Base-by-base conservation (phyloP, 2,329 filamentous ascomycete genomes). In the Plenodomus tracheiphilus region DNA sequence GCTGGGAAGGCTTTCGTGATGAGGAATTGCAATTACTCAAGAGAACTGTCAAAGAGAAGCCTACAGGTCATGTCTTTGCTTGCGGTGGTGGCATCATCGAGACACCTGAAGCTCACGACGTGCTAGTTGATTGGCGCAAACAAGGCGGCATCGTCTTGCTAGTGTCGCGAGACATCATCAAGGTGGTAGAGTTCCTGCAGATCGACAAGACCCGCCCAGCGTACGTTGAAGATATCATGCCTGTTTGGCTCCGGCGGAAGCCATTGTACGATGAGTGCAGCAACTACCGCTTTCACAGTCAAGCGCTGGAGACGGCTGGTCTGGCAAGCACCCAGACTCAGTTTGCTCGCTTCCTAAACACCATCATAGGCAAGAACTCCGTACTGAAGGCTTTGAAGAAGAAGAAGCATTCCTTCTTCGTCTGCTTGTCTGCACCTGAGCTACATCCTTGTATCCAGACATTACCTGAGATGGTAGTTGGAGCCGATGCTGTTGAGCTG, bases 81-180 rank as follows among this genome's bases (percentile, higher is more conserved):
- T 97, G 93, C 59, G 94, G 94, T 44, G 94, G 94, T 37, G 94
- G 94, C 22, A 83, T 99, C 22, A 92, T 99, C 10, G 94, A 99
- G 71, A 89, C 84, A 0, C 83, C 87, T 1, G 87, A 88, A 63
- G 91, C 91, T 17, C 85, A 92, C 15, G 81, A 90, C 54, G 73
- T 95, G 21, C 83, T 99, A 30, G 78, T 81, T 20, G 80, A 86
- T 28, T 93, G 92, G 69, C 83, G 88, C 63, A 83, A 85, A 58
- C 81, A 77, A 51, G 91, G 91, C 30, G 94, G 94, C 4, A 86
- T 88, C 53, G 93, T 99, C 4, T 79, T 99, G 17, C 81, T 94
- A 18, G 87, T 99, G 39, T 90, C 95, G 65, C 85, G 94, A 30
- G 86, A 97, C 64, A 93, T 94, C 40, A 86, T 89, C 41, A 84